Base-by-base conservation (phyloP, 2,329 filamentous ascomycete species). In the Pseudopithomyces chartarum region DNA sequence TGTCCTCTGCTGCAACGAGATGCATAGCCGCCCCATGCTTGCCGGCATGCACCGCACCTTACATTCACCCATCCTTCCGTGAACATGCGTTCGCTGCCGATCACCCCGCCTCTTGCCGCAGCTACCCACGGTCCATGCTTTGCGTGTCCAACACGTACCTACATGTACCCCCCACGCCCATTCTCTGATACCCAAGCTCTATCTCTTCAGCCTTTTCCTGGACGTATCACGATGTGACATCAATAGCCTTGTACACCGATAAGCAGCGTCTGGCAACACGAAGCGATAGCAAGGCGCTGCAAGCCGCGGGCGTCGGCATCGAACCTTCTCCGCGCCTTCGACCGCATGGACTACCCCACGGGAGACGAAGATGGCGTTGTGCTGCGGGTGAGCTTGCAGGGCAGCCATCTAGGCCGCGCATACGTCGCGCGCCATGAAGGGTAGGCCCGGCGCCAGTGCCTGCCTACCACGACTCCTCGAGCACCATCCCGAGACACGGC, bases 41-140 rank as follows among this genome's bases (percentile, higher is more conserved):
- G 26, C 26, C 26, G 26, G 8, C 26, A 29, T 29, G 26, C 26
- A 29, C 26, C 26, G 8, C 26, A 29, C 26, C 26, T 4, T 29
- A 29, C 26, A 29, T 29, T 29, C 26, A 29, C 26, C 8, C 26
- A 29, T 29, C 26, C 26, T 29, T 29, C 47, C 48, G 48, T 19
- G 48, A 51, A 51, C 22, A 51, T 51, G 48, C 48, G 48, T 43
- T 33, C 48, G 4, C 23, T 20, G 36, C 48, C 48, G 48, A 42
- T 34, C 23, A 22, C 15, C 13, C 22, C 20, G 22, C n/a, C 12
- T 8, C 6, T 26, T 22, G 48, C 48, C 48, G 48, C 6, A 43
- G 23, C 23, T 51, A 51, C 38, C 38, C 48, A 40, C 33, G 15
- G 10, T 42, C 17, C 47, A 32, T 50, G 47, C 47, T 8, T 20